Evolutionary conservation across 2,329 filamentous ascomycete genomes (phyloP).

Genomic region (Fusarium fujikuroi): DNA sequence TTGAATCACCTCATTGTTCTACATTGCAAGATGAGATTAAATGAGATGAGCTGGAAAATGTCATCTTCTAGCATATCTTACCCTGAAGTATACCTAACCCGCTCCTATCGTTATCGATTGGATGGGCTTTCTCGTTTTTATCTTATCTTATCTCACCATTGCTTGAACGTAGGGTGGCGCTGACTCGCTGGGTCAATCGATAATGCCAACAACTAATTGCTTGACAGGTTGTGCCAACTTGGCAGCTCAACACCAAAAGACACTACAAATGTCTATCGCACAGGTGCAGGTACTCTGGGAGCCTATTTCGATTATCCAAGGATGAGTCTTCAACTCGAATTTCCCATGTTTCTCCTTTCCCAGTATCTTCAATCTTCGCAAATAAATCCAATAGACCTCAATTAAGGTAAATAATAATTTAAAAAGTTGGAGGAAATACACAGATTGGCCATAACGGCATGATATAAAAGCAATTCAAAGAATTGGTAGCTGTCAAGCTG

Average conservation of each 20-base stretch:
- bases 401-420: not conserved
- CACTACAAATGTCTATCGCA: not conserved
- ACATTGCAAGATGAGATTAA: no score
- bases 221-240: rapidly evolving
- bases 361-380: not conserved
- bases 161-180: not conserved
- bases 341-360: rapidly evolving
- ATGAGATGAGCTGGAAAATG: not conserved
- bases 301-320: not conserved
- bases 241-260: not conserved
- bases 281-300: not conserved
- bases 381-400: rapidly evolving
- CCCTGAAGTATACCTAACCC: not conserved
- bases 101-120: not conserved
- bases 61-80: not conserved
- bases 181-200: not conserved
- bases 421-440: not conserved
- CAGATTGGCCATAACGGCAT: rapidly evolving
- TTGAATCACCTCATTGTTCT: not conserved
- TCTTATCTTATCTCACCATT: no score
- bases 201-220: not conserved
- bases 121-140: no score
- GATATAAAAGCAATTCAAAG: no score
- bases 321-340: rapidly evolving
- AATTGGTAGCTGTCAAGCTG: not conserved